Percentiles rank a stretch among this genome's conserved stretches.
Conservation (phyloP, 2,329 filamentous ascomycete species). For the Alternaria viburni region DNA sequence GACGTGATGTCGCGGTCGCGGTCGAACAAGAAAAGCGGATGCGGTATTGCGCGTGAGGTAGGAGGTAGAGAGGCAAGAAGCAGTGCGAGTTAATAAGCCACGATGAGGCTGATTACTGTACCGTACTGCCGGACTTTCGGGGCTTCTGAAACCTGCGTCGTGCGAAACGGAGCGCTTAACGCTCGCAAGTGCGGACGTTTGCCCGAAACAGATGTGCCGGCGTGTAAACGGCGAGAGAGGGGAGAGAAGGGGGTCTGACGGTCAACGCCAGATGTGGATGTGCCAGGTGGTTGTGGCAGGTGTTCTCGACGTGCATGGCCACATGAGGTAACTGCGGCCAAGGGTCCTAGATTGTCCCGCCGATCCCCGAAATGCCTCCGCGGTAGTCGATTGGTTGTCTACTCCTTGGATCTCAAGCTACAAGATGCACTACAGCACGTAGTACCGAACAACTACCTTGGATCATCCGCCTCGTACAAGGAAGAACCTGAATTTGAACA, state of each 20-base stretch:
- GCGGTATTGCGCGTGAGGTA: constrained; percentile 1
- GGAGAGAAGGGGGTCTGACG: neutral
- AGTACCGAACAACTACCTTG: neutral
- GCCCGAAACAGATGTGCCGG: neutral
- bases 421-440: constrained; percentile 3
- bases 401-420: neutral
- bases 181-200: constrained; percentile 2
- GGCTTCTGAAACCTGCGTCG: constrained; percentile 14
- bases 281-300: neutral
- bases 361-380: constrained; percentile 4
- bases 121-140: constrained; percentile 10
- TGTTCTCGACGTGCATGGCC: constrained; percentile 8
- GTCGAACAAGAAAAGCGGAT: neutral
- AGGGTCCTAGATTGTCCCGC: constrained; percentile 4
- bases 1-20: neutral
- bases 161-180: constrained; percentile 16
- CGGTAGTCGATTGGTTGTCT: neutral
- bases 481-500: neutral
- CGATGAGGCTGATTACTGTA: constrained; percentile 8
- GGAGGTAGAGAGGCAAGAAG: neutral
- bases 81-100: constrained; percentile 6
- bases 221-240: neutral
- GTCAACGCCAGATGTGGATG: constrained; percentile 10
- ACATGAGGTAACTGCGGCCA: constrained; percentile 4
- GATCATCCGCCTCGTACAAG: neutral